Evolutionary conservation across 108 stramenopile species (phyloP).

Genomic region (Fistulifera pelliculosa): DNA sequence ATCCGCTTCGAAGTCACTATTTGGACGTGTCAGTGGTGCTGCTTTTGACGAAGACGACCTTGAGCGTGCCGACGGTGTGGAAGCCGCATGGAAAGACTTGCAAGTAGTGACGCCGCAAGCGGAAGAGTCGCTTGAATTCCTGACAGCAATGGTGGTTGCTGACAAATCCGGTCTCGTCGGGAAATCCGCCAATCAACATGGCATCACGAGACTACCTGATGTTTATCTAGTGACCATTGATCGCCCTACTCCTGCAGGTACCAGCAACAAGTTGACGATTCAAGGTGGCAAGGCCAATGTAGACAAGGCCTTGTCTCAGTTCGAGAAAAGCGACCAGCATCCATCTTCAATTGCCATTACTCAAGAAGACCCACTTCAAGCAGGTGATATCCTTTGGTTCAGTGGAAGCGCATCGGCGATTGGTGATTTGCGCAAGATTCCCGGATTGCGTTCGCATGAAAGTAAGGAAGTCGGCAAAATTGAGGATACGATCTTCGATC

Average conservation of each 20-base stretch:
- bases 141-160: conserved; percentile 60
- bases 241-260: conserved; percentile 29
- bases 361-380: too few species aligned
- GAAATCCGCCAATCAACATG: conserved; percentile 39
- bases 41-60: too few species aligned
- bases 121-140: conserved; percentile 58
- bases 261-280: not conserved
- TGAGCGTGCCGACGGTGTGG: too few species aligned
- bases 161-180: conserved; percentile 42
- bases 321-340: too few species aligned
- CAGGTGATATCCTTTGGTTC: too few species aligned
- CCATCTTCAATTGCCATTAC: too few species aligned
- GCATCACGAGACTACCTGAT: conserved; percentile 57
- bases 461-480: conserved; percentile 32
- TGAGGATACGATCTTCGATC: conserved; percentile 29
- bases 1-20: too few species aligned
- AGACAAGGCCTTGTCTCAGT: too few species aligned
- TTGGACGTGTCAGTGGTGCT: too few species aligned
- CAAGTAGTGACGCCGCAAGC: conserved; percentile 34
- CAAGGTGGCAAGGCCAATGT: too few species aligned
- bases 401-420: conserved; percentile 16
- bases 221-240: conserved; percentile 67
- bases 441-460: conserved; percentile 31
- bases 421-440: conserved; percentile 44
- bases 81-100: conserved; percentile 54